Conservation (phyloP, 2,329 filamentous ascomycete species). For the Colletotrichum sp. region DNA sequence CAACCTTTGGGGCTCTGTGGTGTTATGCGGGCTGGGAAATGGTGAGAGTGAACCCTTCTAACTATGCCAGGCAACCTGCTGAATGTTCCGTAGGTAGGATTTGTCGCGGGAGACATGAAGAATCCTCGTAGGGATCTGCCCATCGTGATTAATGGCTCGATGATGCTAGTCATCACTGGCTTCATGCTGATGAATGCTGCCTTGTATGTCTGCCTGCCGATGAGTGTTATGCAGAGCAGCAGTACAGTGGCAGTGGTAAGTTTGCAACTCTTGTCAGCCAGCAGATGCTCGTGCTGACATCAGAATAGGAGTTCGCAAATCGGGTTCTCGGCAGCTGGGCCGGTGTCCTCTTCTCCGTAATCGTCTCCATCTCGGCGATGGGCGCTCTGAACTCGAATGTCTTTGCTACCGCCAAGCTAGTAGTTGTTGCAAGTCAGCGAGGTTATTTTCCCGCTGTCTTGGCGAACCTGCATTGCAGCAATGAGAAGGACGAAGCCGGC, state of each 20-base stretch:
- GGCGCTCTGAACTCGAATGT: constrained; percentile 48
- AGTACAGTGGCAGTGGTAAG: constrained; percentile 48
- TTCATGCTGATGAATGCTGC: constrained; percentile 47
- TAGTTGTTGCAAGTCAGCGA: constrained; percentile 38
- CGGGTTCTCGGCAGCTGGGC: constrained; percentile 39
- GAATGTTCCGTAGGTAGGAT: constrained; percentile 23
- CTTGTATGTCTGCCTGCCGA: constrained; percentile 46
- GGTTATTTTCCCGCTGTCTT: constrained; percentile 30
- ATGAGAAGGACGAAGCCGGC: constrained; percentile 29
- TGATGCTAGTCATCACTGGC: constrained; percentile 44
- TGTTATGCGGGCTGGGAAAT: constrained; percentile 51
- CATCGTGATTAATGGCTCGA: constrained; percentile 44
- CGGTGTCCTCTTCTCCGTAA: constrained; percentile 41
- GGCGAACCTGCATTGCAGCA: constrained; percentile 30
- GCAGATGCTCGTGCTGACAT: constrained; percentile 25
- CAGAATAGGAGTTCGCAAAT: constrained; percentile 30
- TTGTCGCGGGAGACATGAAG: constrained; percentile 32
- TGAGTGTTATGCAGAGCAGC: constrained; percentile 41
- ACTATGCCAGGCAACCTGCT: background rate
- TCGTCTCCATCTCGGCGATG: constrained; percentile 44
- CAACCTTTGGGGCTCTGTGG: constrained; percentile 46
- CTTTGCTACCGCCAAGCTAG: constrained; percentile 47
- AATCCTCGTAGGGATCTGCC: constrained; percentile 35
- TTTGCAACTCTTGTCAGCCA: background rate
- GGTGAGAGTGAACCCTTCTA: constrained; percentile 34